These are phyloP conservation scores for Chaetomium tenue DNA, from an alignment of 495 filamentous ascomycete genomes.

Conservation along the genomic window DNA sequence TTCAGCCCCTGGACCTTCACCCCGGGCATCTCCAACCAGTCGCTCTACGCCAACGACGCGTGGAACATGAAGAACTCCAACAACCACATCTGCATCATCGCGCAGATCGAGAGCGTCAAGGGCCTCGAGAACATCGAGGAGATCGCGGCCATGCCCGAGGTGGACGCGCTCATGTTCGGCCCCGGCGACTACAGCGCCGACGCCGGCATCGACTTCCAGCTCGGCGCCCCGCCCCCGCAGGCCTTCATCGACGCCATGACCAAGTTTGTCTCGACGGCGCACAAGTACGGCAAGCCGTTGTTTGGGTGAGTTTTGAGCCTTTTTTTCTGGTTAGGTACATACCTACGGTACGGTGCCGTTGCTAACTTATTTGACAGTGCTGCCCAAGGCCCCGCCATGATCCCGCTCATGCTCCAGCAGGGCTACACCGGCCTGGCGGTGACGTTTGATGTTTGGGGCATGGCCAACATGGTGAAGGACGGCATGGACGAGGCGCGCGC, in stretches of 20 bases:
- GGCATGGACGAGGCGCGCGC: constrained; percentile 7
- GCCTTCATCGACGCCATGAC: constrained; percentile 1
- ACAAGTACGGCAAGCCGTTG: constrained; percentile 4
- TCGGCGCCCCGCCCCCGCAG: background rate
- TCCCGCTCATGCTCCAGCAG: constrained; percentile 3
- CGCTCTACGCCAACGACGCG: constrained; percentile 24
- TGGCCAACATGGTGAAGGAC: constrained; percentile 9
- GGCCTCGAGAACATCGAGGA: constrained; percentile 52
- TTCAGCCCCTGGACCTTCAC: constrained; percentile 19
- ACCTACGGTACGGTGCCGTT: no score
- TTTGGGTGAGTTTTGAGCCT: constrained; percentile 11
- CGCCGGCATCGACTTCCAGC: constrained; percentile 2
- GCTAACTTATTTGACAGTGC: background rate
- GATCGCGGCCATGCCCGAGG: constrained; percentile 45
- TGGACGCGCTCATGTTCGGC: constrained; percentile 20
- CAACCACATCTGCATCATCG: constrained; percentile 39
- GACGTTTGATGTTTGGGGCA: constrained; percentile 2
- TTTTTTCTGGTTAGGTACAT: no score
- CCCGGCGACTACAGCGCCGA: constrained; percentile 11
- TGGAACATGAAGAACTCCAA: constrained; percentile 43
- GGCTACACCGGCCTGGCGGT: background rate
- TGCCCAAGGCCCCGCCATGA: constrained; percentile 9
- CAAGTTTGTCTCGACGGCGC: constrained; percentile 6
- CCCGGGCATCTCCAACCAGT: constrained; percentile 20
- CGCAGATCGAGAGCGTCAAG: constrained; percentile 50